Evolutionary conservation across 169 alveolate genomes (phyloP).

Genomic region (Eimeria praecox): DNA sequence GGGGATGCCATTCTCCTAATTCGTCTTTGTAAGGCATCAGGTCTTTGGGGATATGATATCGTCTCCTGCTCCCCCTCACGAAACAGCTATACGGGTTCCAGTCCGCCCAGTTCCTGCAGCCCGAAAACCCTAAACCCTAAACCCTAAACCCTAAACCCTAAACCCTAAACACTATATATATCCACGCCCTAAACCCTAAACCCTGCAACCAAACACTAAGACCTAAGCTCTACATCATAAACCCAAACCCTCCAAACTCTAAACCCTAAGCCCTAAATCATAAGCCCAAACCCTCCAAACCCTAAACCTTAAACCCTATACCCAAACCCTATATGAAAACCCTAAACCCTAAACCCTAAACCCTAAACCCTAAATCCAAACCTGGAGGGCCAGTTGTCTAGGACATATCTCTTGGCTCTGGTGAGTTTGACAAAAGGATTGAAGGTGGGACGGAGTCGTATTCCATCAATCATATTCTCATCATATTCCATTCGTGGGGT

Average conservation of each 20-base stretch:
- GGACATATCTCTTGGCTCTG: constrained; percentile 89
- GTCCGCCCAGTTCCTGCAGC: constrained; percentile 90
- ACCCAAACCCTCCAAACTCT: background rate
- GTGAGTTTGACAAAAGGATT: constrained; percentile 92
- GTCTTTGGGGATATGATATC: constrained; percentile 88
- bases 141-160: constrained; percentile 7
- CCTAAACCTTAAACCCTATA: constrained; percentile 82
- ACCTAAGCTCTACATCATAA: background rate
- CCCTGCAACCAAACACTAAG: background rate
- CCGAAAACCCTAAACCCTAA: background rate
- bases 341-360: background rate
- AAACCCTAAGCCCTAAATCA: background rate
- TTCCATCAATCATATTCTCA: constrained; percentile 89
- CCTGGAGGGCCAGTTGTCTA: constrained; percentile 94
- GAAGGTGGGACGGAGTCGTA: constrained; percentile 91
- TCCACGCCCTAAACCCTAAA: too few relatives aligned
- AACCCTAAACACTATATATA: background rate
- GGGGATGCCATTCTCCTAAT: constrained; percentile 94
- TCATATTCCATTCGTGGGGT: constrained; percentile 93
- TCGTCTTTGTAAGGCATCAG: constrained; percentile 92
- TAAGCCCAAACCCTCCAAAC: too few relatives aligned
- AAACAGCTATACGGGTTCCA: constrained; percentile 89
- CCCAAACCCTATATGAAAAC: background rate
- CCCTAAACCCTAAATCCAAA: background rate
- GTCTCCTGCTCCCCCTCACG: constrained; percentile 92